Evolutionary conservation across 768 basidiomycete genomes (phyloP).

Genomic region (Hygrophorus pudorinus): DNA sequence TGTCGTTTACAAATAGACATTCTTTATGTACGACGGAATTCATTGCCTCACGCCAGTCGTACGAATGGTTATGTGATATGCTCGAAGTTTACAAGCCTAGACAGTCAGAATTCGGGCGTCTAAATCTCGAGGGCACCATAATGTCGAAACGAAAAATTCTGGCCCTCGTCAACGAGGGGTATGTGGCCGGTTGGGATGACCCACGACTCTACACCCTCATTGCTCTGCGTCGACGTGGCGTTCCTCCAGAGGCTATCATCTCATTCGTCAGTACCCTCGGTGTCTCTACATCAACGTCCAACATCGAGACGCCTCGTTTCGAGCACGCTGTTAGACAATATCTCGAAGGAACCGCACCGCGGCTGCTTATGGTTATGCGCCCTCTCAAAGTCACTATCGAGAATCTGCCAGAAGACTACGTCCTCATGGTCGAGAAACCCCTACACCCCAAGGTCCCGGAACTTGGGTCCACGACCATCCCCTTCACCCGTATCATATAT

Average conservation of each 20-base stretch:
- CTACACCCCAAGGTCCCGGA: slow-evolving; percentile 90
- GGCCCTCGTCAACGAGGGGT: slow-evolving; percentile 72
- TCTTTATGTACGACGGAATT: slow-evolving; percentile 97
- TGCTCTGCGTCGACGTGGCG: slow-evolving; percentile 86
- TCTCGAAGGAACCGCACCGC: slow-evolving; percentile 79
- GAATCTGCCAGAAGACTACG: slow-evolving; percentile 82
- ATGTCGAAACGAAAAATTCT: slow-evolving; percentile 95
- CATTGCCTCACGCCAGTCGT: slow-evolving; percentile 89
- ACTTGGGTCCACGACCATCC: slow-evolving; percentile 72
- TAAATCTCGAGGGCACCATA: slow-evolving; percentile 89
- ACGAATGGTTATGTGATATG: slow-evolving; percentile 98
- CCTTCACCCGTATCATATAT: slow-evolving; percentile 82
- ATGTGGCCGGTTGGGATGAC: slow-evolving; percentile 94
- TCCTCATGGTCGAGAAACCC: slow-evolving; percentile 78
- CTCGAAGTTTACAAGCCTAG: slow-evolving; percentile 95
- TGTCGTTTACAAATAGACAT: slow-evolving; percentile 52
- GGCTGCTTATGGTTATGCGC: slow-evolving; percentile 83
- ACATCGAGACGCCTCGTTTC: slow-evolving; percentile 82
- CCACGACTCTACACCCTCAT: slow-evolving; percentile 96
- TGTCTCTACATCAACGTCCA: slow-evolving; percentile 76
- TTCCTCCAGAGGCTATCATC: slow-evolving; percentile 93
- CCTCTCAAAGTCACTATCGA: slow-evolving; percentile 89
- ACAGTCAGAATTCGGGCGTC: slow-evolving; percentile 93
- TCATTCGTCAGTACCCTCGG: slow-evolving; percentile 93
- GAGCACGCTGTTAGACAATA: slow-evolving; percentile 84